phyloP scores from a whole-genome alignment of 305 asterid species.

The Withania somnifera region DNA sequence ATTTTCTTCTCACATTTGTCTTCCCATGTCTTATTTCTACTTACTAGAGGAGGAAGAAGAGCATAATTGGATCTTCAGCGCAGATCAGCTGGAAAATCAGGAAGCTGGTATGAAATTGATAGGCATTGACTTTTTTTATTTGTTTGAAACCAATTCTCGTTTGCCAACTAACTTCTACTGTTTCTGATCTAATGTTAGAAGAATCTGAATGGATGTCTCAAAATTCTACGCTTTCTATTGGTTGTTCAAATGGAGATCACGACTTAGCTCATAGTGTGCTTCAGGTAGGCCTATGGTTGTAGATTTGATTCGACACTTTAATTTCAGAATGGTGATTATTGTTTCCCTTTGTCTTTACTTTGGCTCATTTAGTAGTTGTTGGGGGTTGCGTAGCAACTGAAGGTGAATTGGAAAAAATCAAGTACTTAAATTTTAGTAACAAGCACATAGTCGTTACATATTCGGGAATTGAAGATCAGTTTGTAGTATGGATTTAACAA shows the following conservation, averaged over 20 bases:
- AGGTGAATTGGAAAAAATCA: background rate
- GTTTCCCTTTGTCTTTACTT: background rate
- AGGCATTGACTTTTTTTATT: background rate
- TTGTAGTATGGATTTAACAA: background rate
- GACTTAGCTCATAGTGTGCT: conserved; percentile 63
- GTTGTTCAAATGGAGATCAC: conserved; percentile 57
- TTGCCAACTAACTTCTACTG: background rate
- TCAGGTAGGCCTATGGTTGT: conserved; percentile 38
- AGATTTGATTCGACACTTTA: background rate
- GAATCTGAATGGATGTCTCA: conserved; percentile 45
- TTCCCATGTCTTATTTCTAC: background rate
- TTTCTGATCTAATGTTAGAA: conserved; percentile 21
- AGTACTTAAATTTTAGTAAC: background rate
- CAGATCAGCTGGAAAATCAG: conserved; percentile 48
- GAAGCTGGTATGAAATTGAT: conserved; percentile 28
- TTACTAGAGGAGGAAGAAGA: conserved; percentile 43
- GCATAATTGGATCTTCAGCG: conserved; percentile 79
- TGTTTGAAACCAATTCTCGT: background rate
- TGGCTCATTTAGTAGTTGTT: background rate
- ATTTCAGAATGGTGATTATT: background rate
- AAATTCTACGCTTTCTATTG: conserved; percentile 45
- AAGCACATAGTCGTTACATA: background rate
- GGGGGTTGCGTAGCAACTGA: background rate
- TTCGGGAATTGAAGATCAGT: background rate
- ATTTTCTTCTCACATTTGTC: background rate